A percentile compares a stretch with the other conserved stretches of the same genome.
Evolutionary conservation across 176 grass and related monocot species (phyloP).

Genomic region (Thalia dealbata): DNA sequence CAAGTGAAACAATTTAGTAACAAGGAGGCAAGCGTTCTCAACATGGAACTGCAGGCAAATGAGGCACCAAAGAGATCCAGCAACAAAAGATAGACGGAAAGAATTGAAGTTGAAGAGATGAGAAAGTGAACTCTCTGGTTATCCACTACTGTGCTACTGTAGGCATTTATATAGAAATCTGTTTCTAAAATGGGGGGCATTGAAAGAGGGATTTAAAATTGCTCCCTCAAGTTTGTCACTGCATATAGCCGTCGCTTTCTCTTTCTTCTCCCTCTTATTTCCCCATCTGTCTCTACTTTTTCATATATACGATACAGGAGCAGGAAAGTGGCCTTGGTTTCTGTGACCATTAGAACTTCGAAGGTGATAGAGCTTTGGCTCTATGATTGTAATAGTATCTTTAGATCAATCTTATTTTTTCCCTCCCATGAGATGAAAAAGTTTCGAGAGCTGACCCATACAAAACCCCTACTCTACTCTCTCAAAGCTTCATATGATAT

Average conservation of each 20-base stretch:
- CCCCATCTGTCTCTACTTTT: neutral
- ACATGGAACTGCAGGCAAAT: conserved; percentile 19
- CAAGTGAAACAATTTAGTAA: neutral
- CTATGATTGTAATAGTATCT: too few relatives aligned
- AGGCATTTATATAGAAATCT: conserved; percentile 19
- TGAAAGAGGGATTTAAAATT: conserved; percentile 48
- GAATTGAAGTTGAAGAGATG: conserved; percentile 15
- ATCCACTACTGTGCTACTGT: conserved; percentile 35
- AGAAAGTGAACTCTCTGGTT: conserved; percentile 32
- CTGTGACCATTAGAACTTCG: conserved; percentile 18
- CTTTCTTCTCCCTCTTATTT: conserved; percentile 39
- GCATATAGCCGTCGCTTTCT: conserved; percentile 68
- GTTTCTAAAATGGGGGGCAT: conserved; percentile 46
- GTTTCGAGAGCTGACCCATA: too few relatives aligned
- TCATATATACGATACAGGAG: conserved; percentile 7
- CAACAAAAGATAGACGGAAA: neutral
- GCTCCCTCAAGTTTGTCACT: conserved; percentile 65
- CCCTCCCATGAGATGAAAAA: too few relatives aligned
- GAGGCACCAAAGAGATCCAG: neutral
- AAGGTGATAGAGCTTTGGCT: too few relatives aligned
- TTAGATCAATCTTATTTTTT: too few relatives aligned
- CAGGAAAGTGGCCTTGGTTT: conserved; percentile 43
- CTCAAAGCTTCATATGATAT: too few relatives aligned
- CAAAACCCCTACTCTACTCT: too few relatives aligned
- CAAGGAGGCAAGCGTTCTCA: neutral